Percentiles rank a stretch among this genome's conserved stretches.
phyloP scores from a whole-genome alignment of 2,329 filamentous ascomycete genomes.

The Clonostachys solani region DNA sequence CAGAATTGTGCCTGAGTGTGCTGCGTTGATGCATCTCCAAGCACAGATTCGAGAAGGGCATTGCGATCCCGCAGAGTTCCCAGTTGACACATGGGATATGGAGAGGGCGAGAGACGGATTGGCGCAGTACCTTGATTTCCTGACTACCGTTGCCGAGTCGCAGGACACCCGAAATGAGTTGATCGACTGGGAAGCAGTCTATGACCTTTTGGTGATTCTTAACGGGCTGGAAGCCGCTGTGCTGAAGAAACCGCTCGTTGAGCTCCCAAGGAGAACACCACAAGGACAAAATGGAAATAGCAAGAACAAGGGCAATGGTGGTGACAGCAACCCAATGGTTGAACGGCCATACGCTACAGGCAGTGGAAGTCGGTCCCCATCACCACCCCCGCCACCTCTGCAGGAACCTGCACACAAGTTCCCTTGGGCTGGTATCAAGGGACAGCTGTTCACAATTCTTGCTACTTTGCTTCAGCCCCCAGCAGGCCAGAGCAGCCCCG shows the following conservation, averaged over 20 bases:
- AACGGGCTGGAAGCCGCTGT: constrained; percentile 86
- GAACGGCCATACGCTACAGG: constrained; percentile 57
- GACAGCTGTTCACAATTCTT: constrained; percentile 85
- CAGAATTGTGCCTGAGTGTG: constrained; percentile 89
- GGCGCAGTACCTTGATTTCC: constrained; percentile 90
- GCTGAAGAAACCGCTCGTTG: constrained; percentile 70
- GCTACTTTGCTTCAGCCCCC: constrained; percentile 87
- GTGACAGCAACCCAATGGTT: constrained; percentile 37
- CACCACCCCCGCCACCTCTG: constrained; percentile 36
- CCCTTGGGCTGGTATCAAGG: constrained; percentile 76
- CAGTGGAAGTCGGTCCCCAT: constrained; percentile 19
- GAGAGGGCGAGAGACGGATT: constrained; percentile 93
- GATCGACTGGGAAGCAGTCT: constrained; percentile 87
- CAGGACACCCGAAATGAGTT: constrained; percentile 78
- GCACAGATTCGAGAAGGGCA: constrained; percentile 78
- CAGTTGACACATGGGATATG: constrained; percentile 95
- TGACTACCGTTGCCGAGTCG: constrained; percentile 84
- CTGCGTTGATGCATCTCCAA: constrained; percentile 90
- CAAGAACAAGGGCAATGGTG: constrained; percentile 7
- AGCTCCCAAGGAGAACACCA: constrained; percentile 21
- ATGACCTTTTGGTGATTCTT: constrained; percentile 82
- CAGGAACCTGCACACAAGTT: constrained; percentile 62
- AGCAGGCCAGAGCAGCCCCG: constrained; percentile 51
- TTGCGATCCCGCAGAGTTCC: constrained; percentile 80
- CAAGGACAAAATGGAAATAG: neutral